Evolutionary conservation across 805 yeast species (phyloP).

Genomic region (Clavispora phyllophila): DNA sequence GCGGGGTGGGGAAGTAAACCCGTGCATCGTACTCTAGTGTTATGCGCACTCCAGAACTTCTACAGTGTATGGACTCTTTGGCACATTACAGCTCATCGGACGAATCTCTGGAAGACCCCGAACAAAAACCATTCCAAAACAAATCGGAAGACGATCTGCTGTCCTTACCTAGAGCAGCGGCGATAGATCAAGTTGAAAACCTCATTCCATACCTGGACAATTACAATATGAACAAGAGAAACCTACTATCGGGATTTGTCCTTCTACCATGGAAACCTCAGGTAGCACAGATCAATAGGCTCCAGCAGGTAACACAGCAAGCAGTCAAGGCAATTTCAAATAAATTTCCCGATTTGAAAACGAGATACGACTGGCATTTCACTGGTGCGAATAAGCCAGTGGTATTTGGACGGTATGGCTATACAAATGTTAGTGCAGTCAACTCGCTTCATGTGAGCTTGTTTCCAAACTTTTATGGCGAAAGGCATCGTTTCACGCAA

Average conservation of each 20-base stretch:
- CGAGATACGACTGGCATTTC: constrained; percentile 5
- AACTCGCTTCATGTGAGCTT: constrained; percentile 15
- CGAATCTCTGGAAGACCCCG: constrained; percentile 1
- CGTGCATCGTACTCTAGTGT: neutral
- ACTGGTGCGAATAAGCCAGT: constrained; percentile 2
- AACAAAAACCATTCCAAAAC: neutral
- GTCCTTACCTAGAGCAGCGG: neutral
- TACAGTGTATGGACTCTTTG: constrained; percentile 6
- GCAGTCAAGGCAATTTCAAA: constrained; percentile 2
- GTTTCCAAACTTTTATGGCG: constrained; percentile 10
- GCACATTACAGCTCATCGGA: constrained; percentile 17
- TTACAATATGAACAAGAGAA: constrained; percentile 15
- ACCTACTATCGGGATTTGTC: constrained; percentile 9
- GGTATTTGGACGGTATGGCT: constrained; percentile 5
- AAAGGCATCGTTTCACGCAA: neutral
- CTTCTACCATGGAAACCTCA: constrained; percentile 19
- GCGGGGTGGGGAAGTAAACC: too few species aligned
- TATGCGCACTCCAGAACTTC: neutral
- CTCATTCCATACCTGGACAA: constrained; percentile 15
- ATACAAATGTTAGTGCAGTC: constrained; percentile 5
- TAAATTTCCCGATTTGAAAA: constrained; percentile 3
- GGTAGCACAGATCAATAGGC: neutral
- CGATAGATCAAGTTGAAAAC: neutral
- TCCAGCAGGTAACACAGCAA: constrained; percentile 2
- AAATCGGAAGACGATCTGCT: neutral